Base-by-base conservation (phyloP, 768 basidiomycete genomes). In the Tremella yokohamensis region DNA sequence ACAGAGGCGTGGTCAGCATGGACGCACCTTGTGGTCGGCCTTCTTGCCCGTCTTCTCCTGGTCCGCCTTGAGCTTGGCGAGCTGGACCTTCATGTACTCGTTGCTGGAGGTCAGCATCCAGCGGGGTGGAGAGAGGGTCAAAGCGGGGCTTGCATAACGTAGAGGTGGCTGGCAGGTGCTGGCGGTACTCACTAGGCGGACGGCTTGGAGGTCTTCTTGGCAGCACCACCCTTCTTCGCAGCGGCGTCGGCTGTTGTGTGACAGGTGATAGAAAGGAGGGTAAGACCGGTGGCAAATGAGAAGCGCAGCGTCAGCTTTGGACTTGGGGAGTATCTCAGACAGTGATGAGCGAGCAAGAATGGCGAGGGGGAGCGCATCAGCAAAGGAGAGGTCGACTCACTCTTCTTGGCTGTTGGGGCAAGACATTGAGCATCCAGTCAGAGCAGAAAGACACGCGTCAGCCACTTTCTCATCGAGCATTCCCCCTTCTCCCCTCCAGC, bases 41-140 rank as follows among this genome's bases (percentile, higher is more conserved):
- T 63, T 69, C 60, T 69, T 72, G 49, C 66, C 69, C 24, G 65
- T 40, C 61, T 72, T 72, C 61, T 69, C 68, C 49, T 67, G 57
- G 39, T 73, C 71, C 19, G 64, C 68, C 66, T 70, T 73, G 65
- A 73, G 66, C 60, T 73, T 70, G 55, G 68, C 71, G 58, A 73
- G 71, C 49, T 70, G 66, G 51, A 70, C 66, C 62, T 73, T 73
- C 71, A 73, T 73, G 71, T 65, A 73, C 34, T 64, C 62, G 61
- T 73, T 70, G 69, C 71, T 73, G 60, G 29, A n/a, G 16, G 26
- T 58, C 40, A 55, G 48, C 51, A 38, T 34, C 18, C 38, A 15
- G 22, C 20, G 51, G 25, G 16, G 2, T 16, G 3, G 20, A 49
- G 38, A 26, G 37, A 50, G 56, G n/a, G n/a, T n/a, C n/a, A n/a